Base-by-base conservation (phyloP, 2,329 filamentous ascomycete species). In the Claviceps paspali region DNA sequence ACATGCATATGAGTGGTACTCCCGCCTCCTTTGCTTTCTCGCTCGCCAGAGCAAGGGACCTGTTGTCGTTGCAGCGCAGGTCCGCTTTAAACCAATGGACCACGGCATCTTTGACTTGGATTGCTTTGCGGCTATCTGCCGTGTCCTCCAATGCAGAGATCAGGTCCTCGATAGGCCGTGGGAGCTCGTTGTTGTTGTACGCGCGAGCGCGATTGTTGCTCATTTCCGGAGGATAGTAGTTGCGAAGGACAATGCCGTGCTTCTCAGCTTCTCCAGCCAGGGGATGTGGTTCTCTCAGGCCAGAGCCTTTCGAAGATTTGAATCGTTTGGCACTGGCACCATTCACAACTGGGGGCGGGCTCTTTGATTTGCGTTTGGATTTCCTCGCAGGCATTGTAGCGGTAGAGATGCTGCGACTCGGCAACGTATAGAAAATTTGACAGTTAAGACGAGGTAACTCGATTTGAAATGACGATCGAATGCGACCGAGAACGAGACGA, bases 41-140 rank as follows among this genome's bases (percentile, higher is more conserved):
- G 38, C 71, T 76, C 0, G 86, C 86, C 42, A 76, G 57, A 24
- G 70, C 67, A 18, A 94, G 56, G 0, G 73, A 73, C 7, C 71
- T 79, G 53, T 93, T 94, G 54, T 95, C 87, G 1, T 60, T 56
- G 2, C 70, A 65, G 3, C 86, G 70, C 35, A 93, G 59, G 53
- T 94, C 87, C 50, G 73, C 76, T 59, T 91, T 92, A 64, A 88
- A 94, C 86, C 86, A 94, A 57, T 93, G 83, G 0, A 93, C 72
- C 0, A 93, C 79, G 0, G 77, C 73, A 19, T 72, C 62, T 22
- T 71, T 70, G 0, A 67, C 60, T 1, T 59, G 43, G 10, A 81
- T 66, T 1, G 60, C 55, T 21, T 65, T 61, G 7, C 82, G 68
- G 26, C 58, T 53, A 0, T 57, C 48, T 2, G 64, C 57, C 0